Percentiles rank a stretch among this genome's conserved stretches.
phyloP scores from a whole-genome alignment of 148 eudicot species.

The Chenopodium formosanum region DNA sequence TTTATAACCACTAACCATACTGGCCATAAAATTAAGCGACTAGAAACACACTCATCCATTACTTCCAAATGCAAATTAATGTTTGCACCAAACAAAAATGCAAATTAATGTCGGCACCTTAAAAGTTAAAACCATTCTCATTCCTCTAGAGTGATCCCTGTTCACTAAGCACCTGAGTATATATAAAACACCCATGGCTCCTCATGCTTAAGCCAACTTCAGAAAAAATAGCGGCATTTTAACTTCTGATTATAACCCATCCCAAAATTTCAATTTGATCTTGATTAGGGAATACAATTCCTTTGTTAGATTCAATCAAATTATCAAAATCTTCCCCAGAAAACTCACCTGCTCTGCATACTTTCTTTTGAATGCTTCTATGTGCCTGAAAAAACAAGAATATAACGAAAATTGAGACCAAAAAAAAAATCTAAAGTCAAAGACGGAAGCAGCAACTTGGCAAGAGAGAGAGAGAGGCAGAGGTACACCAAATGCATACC shows the following conservation, averaged over 20 bases:
- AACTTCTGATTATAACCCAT: not conserved
- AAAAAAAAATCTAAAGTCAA: not conserved
- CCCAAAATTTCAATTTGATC: not conserved
- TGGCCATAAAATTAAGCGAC: not conserved
- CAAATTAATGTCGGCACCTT: not conserved
- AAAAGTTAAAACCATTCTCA: not conserved
- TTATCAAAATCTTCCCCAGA: not conserved
- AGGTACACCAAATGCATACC: not conserved
- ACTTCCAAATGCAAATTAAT: not conserved
- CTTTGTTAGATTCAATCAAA: not conserved
- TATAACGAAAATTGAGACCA: constrained; percentile 11
- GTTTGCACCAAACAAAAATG: not conserved
- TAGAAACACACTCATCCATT: not conserved
- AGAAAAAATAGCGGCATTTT: not conserved
- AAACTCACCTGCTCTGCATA: constrained; percentile 72
- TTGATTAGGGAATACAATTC: not conserved
- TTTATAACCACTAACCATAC: too few species aligned
- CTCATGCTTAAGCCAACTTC: not conserved
- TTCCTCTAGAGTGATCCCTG: not conserved
- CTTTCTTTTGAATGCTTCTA: constrained; percentile 63
- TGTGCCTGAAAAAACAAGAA: constrained; percentile 50
- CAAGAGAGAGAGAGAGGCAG: not conserved
- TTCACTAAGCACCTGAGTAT: not conserved
- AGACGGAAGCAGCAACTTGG: not conserved
- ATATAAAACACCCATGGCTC: not conserved